phyloP scores from a whole-genome alignment of 2,329 filamentous ascomycete genomes.

The Raffaelea ambrosiae region DNA sequence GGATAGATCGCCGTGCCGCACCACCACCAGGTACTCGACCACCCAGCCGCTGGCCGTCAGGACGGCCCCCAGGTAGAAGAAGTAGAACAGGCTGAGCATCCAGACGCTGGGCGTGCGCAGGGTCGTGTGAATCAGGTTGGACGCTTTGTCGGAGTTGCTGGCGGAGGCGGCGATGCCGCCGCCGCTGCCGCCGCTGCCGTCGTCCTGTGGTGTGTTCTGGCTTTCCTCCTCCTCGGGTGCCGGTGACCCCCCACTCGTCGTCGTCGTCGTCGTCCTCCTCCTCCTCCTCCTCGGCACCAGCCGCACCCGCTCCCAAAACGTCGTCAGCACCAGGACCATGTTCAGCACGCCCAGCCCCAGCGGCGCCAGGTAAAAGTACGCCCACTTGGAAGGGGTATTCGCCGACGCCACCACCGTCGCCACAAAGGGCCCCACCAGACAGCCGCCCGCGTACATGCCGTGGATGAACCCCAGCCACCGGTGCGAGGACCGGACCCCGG shows the following conservation, averaged over 20 bases:
- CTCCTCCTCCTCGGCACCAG: background rate
- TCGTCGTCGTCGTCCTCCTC: background rate
- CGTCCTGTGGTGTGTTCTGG: too few relatives aligned
- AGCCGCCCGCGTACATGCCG: conserved; percentile 51
- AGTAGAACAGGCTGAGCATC: conserved; percentile 54
- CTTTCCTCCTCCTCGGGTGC: too few relatives aligned
- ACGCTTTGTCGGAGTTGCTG: too few relatives aligned
- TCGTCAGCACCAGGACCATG: background rate
- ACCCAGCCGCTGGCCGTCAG: conserved; percentile 55
- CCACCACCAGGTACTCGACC: conserved; percentile 54
- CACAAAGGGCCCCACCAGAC: conserved; percentile 47
- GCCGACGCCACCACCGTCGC: conserved; percentile 39
- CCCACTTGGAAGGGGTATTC: conserved; percentile 13
- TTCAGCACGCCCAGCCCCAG: background rate
- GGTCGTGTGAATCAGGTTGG: conserved; percentile 32
- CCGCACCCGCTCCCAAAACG: too few relatives aligned
- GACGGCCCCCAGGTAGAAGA: conserved; percentile 49
- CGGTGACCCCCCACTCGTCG: background rate
- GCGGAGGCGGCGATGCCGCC: too few relatives aligned
- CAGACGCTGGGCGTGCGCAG: conserved; percentile 33
- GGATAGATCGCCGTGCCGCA: conserved; percentile 46
- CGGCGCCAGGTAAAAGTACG: background rate
- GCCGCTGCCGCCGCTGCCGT: too few relatives aligned
- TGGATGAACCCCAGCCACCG: conserved; percentile 57
- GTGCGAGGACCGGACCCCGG: conserved; percentile 40